phyloP scores from a whole-genome alignment of 2,329 filamentous ascomycete genomes.

The Sclerotinia nivalis region DNA sequence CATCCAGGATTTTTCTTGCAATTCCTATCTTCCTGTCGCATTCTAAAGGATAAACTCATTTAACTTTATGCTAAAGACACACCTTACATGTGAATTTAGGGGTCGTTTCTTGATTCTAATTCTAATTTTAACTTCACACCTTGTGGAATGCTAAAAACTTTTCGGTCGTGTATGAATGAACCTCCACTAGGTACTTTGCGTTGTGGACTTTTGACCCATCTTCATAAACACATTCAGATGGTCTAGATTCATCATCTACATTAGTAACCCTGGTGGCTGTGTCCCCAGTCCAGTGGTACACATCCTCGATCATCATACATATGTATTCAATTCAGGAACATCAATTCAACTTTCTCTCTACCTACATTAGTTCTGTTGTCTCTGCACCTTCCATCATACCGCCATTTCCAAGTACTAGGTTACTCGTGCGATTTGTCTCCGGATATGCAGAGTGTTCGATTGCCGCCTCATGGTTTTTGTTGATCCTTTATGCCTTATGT shows the following conservation, averaged over 20 bases:
- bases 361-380: background rate
- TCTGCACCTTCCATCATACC: constrained; percentile 2
- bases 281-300: background rate
- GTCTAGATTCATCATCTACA: background rate
- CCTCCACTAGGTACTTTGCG: background rate
- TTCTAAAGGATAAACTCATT: background rate
- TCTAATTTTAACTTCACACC: background rate
- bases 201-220: background rate
- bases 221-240: background rate
- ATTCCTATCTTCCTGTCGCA: too few relatives aligned
- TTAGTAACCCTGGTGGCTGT: too few relatives aligned
- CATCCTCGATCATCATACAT: background rate
- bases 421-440: background rate
- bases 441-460: background rate
- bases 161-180: background rate
- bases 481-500: background rate
- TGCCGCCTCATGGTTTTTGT: background rate
- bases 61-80: background rate
- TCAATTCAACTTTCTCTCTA: background rate
- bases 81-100: background rate
- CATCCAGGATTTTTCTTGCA: too few relatives aligned
- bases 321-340: background rate
- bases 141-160: background rate
- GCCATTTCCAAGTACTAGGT: background rate
- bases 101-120: background rate